These are phyloP conservation scores for Huntiella moniliformis DNA, from an alignment of 2,329 filamentous ascomycete species.

Conservation along the genomic window DNA sequence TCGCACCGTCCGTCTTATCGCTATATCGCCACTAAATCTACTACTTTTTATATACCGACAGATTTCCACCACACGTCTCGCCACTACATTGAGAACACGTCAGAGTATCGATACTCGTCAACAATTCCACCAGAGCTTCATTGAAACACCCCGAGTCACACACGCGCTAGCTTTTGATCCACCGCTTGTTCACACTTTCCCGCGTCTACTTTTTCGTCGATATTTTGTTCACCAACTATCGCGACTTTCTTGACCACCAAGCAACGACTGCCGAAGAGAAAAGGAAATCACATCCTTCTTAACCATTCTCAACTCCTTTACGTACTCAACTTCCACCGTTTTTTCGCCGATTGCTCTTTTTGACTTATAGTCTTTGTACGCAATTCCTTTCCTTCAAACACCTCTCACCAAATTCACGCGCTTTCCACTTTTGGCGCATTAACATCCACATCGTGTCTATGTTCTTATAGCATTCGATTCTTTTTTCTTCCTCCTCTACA, in stretches of 20 bases:
- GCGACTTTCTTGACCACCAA: slow-evolving; percentile 13
- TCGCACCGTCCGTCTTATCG: neutral
- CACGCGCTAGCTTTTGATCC: neutral
- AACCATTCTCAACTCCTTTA: slow-evolving; percentile 6
- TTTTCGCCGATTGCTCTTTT: neutral
- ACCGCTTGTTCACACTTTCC: slow-evolving; percentile 1
- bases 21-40: neutral
- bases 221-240: slow-evolving; percentile 14
- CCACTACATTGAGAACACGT: neutral
- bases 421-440: slow-evolving; percentile 8
- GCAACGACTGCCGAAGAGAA: slow-evolving; percentile 10
- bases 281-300: slow-evolving; percentile 14
- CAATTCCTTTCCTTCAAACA: neutral
- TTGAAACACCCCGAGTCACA: neutral
- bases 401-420: neutral
- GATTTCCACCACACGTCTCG: neutral
- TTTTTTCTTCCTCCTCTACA: neutral
- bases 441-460: slow-evolving; percentile 1
- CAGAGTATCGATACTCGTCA: too few species aligned
- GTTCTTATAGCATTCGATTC: slow-evolving; percentile 9
- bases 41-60: neutral
- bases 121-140: slow-evolving; percentile 1
- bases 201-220: slow-evolving; percentile 16
- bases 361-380: neutral
- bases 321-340: neutral